Evolutionary conservation across 2,329 filamentous ascomycete species (phyloP), one percentile per base, ranked within the genome.

Genomic region (Cordyceps tenuipes): DNA sequence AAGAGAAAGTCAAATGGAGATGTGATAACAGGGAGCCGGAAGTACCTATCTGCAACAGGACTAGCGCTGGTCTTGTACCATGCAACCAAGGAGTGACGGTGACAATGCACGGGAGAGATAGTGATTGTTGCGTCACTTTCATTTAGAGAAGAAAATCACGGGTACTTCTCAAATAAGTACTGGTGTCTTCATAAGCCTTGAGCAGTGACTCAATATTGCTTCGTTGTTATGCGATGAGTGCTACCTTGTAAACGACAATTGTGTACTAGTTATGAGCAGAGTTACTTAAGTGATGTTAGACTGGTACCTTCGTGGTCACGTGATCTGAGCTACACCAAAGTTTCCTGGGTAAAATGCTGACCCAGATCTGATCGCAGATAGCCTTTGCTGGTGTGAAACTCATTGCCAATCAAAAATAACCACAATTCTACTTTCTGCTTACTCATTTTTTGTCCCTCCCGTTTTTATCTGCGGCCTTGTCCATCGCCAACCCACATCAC

Each of bases 21-120:
- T 59, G 57, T 19, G 57, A 59, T 44, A 15, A 48, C 34, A 59
- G 7, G 29, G 34, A 59, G 57, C 39, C 47, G 41, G 47, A 39
- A 26, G 57, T 59, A 59, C 57, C 57, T 46, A 15, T 19, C 57
- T 47, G 57, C 57, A 59, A 39, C 29, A 10, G 57, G 57, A 53
- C 57, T 59, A 59, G 57, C 49, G 57, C 19, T 4, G 3, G 7
- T 29, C 29, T 26, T 53, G 57, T 59, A 59, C 57, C 49, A 1
- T 26, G 39, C 29, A 17, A 15, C 43, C 21, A 41, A 17, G 29
- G 19, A 12, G n/a, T 26, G 15, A 29, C 15, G 15, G 43, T 36
- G 12, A 21, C 41, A 9, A 59, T 59, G 57, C 57, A 49, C 57
- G 48, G 47, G 12, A 12, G n/a, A n/a, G 9, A 12, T 9, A n/a